Evolutionary conservation across 2,329 filamentous ascomycete species (phyloP).

Genomic region (Acephala macrosclerotiorum): DNA sequence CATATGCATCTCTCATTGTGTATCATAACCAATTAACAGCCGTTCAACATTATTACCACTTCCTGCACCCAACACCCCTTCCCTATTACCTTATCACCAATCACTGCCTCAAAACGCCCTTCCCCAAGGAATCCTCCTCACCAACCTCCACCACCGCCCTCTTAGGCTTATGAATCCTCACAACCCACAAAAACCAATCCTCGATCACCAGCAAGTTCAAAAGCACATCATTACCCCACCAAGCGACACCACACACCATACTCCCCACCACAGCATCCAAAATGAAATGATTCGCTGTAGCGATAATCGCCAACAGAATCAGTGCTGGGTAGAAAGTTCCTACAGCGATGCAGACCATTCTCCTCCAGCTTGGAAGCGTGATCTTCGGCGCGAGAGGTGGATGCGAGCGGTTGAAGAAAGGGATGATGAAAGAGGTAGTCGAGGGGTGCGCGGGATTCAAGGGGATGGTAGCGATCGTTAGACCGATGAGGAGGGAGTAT

Average conservation of each 20-base stretch:
- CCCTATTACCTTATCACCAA: no score
- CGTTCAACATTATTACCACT: no score
- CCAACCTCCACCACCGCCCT: conserved; percentile 16
- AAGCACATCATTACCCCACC: conserved; percentile 58
- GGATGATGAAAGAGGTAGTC: conserved; percentile 45
- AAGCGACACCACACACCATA: conserved; percentile 66
- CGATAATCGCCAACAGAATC: conserved; percentile 67
- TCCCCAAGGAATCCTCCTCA: conserved; percentile 14
- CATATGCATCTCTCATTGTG: not conserved
- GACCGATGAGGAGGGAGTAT: conserved; percentile 75
- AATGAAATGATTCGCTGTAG: conserved; percentile 69
- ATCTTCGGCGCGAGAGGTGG: conserved; percentile 44
- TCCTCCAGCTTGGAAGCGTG: conserved; percentile 56
- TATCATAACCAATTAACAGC: not conserved
- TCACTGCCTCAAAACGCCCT: not conserved
- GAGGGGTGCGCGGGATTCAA: conserved; percentile 60
- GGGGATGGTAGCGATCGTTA: conserved; percentile 73
- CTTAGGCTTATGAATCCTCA: conserved; percentile 69
- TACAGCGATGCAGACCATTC: conserved; percentile 54
- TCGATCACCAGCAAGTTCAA: conserved; percentile 68
- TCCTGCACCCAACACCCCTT: no score
- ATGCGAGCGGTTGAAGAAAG: conserved; percentile 42
- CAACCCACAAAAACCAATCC: conserved; percentile 68
- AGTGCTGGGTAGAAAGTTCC: conserved; percentile 70
- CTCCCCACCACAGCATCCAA: conserved; percentile 72